Evolutionary conservation across 2,329 filamentous ascomycete species (phyloP).

Genomic region (Diaporthe aspalathi): DNA sequence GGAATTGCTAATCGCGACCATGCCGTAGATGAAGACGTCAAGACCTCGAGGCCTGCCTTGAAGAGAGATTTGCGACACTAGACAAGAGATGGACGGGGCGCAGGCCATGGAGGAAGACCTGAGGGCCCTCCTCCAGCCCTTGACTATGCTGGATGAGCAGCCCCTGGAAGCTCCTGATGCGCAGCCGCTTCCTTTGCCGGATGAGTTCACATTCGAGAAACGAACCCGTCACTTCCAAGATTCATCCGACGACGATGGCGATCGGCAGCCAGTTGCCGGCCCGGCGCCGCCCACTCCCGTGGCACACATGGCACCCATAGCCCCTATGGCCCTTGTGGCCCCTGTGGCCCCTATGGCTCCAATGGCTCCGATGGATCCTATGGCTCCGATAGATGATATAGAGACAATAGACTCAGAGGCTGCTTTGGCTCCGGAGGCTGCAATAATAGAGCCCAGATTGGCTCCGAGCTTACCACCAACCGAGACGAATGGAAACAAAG

Average conservation of each 20-base stretch:
- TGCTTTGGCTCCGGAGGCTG: not conserved
- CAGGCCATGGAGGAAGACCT: slow-evolving; percentile 36
- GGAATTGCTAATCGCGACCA: slow-evolving; percentile 21
- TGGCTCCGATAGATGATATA: slow-evolving; percentile 13
- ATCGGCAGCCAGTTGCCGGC: slow-evolving; percentile 5
- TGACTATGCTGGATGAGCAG: slow-evolving; percentile 6
- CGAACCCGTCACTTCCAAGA: not conserved
- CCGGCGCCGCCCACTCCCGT: slow-evolving; percentile 29
- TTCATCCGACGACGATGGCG: slow-evolving; percentile 32
- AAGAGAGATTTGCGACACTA: slow-evolving; percentile 29
- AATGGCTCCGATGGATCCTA: slow-evolving; percentile 1
- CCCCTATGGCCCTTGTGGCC: not conserved
- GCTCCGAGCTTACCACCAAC: not conserved
- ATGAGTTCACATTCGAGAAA: slow-evolving; percentile 32
- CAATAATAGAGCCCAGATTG: not conserved
- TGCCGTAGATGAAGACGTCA: slow-evolving; percentile 20
- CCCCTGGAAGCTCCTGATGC: too few species aligned
- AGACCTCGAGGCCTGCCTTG: not conserved
- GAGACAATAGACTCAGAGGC: not conserved
- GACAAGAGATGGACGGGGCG: slow-evolving; percentile 22
- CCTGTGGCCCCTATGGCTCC: slow-evolving; percentile 7
- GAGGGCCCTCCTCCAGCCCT: slow-evolving; percentile 36
- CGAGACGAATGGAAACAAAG: not conserved
- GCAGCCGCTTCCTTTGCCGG: slow-evolving; percentile 27
- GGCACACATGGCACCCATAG: slow-evolving; percentile 23